Evolutionary conservation across 345 rosid genomes (phyloP).

Genomic region (Salix viminalis): DNA sequence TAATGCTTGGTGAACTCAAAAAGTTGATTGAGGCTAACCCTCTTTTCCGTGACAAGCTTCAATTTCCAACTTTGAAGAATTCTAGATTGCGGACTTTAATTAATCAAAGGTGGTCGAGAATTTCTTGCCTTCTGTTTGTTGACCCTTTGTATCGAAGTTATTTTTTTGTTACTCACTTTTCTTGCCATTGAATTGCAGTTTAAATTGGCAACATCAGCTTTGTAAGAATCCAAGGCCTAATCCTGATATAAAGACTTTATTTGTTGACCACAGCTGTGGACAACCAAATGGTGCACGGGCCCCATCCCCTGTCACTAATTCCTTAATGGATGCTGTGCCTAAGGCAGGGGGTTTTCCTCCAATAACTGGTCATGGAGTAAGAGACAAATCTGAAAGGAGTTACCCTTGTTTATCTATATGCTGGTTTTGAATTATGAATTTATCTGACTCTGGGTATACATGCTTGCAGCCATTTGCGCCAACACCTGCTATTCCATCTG

Average conservation of each 20-base stretch:
- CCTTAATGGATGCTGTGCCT: conserved; percentile 58
- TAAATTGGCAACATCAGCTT: conserved; percentile 89
- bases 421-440: not conserved
- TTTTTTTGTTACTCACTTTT: conserved; percentile 6
- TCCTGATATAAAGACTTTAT: conserved; percentile 78
- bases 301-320: conserved; percentile 73
- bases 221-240: conserved; percentile 76
- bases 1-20: conserved; percentile 78
- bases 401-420: not conserved
- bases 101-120: conserved; percentile 61
- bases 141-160: conserved; percentile 8
- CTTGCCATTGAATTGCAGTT: conserved; percentile 38
- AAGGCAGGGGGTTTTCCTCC: conserved; percentile 62
- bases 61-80: conserved; percentile 70
- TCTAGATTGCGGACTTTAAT: conserved; percentile 76
- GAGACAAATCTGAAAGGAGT: conserved; percentile 17
- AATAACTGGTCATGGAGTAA: conserved; percentile 64
- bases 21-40: conserved; percentile 84
- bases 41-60: conserved; percentile 86
- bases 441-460: conserved; percentile 17
- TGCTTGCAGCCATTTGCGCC: conserved; percentile 68
- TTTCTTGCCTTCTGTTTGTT: conserved; percentile 6
- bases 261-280: conserved; percentile 78
- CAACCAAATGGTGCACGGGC: conserved; percentile 67
- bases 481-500: conserved; percentile 52